These are phyloP conservation scores for Phytophthora europaea DNA, from an alignment of 352 stramenopile species.

Conservation along the genomic window DNA sequence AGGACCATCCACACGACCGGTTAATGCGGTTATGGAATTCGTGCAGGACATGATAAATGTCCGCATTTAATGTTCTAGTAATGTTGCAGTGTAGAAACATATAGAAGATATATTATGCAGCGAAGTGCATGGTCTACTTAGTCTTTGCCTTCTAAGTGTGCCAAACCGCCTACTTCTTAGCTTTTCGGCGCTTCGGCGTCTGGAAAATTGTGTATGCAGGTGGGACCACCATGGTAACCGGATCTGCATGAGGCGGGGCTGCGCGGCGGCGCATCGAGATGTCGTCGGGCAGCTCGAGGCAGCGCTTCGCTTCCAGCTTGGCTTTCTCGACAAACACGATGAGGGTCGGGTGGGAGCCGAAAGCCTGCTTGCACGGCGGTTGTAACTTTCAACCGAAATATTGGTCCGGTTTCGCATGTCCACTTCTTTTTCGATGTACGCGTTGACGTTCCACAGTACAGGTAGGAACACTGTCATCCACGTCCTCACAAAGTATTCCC, in stretches of 20 bases:
- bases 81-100: background rate
- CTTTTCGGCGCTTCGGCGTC: background rate
- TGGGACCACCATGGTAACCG: background rate
- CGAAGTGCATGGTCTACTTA: background rate
- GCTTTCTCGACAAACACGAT: background rate
- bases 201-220: background rate
- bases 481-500: background rate
- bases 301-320: background rate
- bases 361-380: background rate
- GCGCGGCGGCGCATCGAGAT: background rate
- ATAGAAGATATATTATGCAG: background rate
- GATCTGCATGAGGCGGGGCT: background rate
- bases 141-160: background rate
- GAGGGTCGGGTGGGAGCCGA: background rate
- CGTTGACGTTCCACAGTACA: background rate
- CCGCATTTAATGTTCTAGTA: background rate
- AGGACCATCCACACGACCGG: background rate
- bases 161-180: background rate
- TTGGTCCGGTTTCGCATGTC: background rate
- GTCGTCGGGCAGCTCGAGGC: background rate
- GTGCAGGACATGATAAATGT: constrained; percentile 1
- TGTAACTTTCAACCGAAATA: background rate
- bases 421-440: background rate
- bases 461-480: background rate
- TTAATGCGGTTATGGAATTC: background rate